Evolutionary conservation across 192 early-diverging fungal genomes (phyloP).

Genomic region (Backusella westeae): DNA sequence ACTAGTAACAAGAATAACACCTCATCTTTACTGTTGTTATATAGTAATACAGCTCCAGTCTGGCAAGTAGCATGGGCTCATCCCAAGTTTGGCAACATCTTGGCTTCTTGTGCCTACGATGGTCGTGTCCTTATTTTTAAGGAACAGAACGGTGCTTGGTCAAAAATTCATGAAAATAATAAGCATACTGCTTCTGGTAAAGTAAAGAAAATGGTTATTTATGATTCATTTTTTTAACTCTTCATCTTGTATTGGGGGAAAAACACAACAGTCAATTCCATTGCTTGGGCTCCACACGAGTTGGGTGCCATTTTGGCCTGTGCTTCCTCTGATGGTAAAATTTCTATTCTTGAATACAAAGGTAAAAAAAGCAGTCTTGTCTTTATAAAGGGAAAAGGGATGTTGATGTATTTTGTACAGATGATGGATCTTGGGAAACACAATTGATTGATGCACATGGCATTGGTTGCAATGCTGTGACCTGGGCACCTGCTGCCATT

Average conservation of each 20-base stretch:
- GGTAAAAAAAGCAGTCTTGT: conserved; percentile 45
- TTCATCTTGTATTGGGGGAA: not conserved
- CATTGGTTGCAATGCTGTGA: conserved; percentile 90
- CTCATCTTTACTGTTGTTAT: conserved; percentile 8
- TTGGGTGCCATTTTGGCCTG: conserved; percentile 88
- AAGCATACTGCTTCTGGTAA: conserved; percentile 88
- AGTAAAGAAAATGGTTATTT: not conserved
- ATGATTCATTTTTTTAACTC: not conserved
- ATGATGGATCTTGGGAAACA: conserved; percentile 87
- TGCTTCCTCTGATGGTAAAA: conserved; percentile 93
- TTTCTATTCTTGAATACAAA: conserved; percentile 91
- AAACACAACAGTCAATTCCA: conserved; percentile 77
- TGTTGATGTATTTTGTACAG: conserved; percentile 35
- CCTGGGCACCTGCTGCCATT: conserved; percentile 90
- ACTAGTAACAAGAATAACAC: not conserved
- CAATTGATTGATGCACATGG: conserved; percentile 79
- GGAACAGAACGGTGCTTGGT: conserved; percentile 80
- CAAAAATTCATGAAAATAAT: conserved; percentile 82
- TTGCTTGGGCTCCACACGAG: conserved; percentile 97
- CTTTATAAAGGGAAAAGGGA: not conserved
- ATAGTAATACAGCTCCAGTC: conserved; percentile 95
- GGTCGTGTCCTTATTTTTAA: conserved; percentile 96
- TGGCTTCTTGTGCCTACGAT: conserved; percentile 97
- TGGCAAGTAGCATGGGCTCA: conserved; percentile 99
- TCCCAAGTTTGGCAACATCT: conserved; percentile 93